phyloP scores from a whole-genome alignment of 1,284 basidiomycete species.

The Phylloboletellus chloephorus region DNA sequence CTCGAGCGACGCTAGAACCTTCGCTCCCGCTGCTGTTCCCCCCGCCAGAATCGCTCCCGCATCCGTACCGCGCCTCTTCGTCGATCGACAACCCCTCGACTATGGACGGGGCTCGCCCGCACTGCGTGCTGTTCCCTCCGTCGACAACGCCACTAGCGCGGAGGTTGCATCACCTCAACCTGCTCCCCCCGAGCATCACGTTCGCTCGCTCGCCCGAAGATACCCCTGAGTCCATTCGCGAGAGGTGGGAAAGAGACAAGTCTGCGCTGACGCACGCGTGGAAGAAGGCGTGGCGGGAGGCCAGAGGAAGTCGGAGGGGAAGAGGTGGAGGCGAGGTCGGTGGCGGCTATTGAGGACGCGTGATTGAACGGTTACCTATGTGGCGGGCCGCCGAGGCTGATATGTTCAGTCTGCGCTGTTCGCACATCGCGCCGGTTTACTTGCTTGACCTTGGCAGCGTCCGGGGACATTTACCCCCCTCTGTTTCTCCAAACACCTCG shows the following conservation, averaged over 20 bases:
- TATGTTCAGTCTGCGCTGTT: background rate
- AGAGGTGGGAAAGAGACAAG: conserved; percentile 67
- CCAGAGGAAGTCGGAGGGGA: conserved; percentile 61
- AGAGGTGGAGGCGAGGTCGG: conserved; percentile 42
- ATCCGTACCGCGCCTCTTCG: no score
- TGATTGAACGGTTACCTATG: no score
- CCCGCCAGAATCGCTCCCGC: conserved; percentile 27
- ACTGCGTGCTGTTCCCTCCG: conserved; percentile 21
- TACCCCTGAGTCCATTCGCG: conserved; percentile 54
- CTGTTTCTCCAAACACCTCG: no score
- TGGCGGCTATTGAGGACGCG: conserved; percentile 8
- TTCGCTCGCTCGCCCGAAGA: conserved; percentile 44
- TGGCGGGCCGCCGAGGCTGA: background rate
- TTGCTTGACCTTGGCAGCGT: no score
- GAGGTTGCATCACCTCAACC: conserved; percentile 35
- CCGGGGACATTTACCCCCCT: no score
- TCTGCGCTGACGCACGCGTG: conserved; percentile 71
- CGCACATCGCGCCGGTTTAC: no score
- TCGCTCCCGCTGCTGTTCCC: conserved; percentile 64
- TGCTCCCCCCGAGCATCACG: conserved; percentile 34
- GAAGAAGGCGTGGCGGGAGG: conserved; percentile 77
- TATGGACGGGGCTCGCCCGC: no score
- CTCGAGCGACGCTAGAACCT: conserved; percentile 39
- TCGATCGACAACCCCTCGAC: background rate
- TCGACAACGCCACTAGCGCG: conserved; percentile 35